Percentiles rank a stretch among this genome's conserved stretches.
Conservation (phyloP, 371 early-diverging fungal genomes). For the Capillidium rhysosporum region DNA sequence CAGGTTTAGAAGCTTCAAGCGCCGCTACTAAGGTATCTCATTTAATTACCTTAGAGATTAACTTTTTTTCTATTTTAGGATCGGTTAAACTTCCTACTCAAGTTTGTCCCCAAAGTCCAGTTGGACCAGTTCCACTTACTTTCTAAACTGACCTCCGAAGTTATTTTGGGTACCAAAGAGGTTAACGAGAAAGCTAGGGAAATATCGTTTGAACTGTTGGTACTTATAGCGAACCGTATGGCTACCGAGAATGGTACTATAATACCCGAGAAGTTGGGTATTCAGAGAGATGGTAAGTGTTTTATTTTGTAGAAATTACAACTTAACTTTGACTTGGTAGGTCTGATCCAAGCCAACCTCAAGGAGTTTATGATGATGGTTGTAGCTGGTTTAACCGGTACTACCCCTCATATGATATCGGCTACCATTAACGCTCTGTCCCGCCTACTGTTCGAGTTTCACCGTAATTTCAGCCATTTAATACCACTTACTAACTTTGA, state of each 20-base stretch:
- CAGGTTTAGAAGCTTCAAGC: background rate
- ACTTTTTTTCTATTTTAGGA: conserved; percentile 13
- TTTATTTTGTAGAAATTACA: conserved; percentile 16
- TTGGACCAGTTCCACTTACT: conserved; percentile 54
- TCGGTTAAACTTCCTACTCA: conserved; percentile 34
- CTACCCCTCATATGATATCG: conserved; percentile 79
- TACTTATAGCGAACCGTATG: conserved; percentile 79
- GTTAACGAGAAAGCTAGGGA: conserved; percentile 71
- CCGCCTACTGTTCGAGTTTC: conserved; percentile 76
- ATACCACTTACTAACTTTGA: background rate
- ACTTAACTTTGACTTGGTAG: too few species aligned
- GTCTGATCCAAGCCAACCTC: conserved; percentile 21
- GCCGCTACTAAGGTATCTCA: background rate
- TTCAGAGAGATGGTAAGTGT: conserved; percentile 27
- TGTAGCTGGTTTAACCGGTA: conserved; percentile 81
- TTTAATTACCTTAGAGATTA: background rate
- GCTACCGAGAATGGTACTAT: conserved; percentile 39
- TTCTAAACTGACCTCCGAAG: conserved; percentile 71
- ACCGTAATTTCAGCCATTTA: conserved; percentile 12
- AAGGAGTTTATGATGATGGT: conserved; percentile 67
- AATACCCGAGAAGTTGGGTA: conserved; percentile 19
- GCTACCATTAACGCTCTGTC: conserved; percentile 73
- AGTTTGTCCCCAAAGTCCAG: conserved; percentile 28
- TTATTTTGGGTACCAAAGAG: conserved; percentile 82
- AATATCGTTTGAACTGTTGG: conserved; percentile 64